Evolutionary conservation across 2,329 filamentous ascomycete species (phyloP), one percentile per base, ranked within the genome.

Genomic region (Clarireedia monteithiana): DNA sequence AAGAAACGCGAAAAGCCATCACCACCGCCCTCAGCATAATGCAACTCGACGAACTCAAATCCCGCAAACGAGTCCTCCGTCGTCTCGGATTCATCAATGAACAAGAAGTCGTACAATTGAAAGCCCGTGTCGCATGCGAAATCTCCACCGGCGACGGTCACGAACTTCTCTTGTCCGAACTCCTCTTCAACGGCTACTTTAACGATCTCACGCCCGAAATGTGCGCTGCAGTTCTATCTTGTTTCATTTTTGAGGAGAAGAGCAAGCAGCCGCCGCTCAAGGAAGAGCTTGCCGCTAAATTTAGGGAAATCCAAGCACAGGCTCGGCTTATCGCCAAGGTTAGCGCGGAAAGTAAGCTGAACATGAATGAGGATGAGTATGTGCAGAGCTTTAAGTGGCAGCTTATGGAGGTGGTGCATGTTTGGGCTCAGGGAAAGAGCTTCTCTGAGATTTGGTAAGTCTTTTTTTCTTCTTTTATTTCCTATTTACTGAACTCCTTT

Each of bases 241-340:
- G 89, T 68, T 97, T 99, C 74, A 94, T 99, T 62, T 96, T 97
- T 64, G 95, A 99, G 68, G 94, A 99, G 74, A 96, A 95, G 77
- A 85, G 89, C 48, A 88, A 92, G 65, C 84, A 91, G 12, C 76
- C 83, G 3, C 80, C 83, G 14, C 77, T 96, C 49, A 87, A 86
- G 66, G 91, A 96, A 63, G 89, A 96, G 59, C 79, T 97, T 34
- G 81, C 83, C 55, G 95, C 95, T 74, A 89, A 91, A 15, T 94
- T 84, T 70, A 82, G 87, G 50, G 89, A 95, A 69, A 88, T 99
- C 40, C 88, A 95, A 70, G 82, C 85, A 23, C 91, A 96, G 73
- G 94, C 94, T 9, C 80, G 88, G 59, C 83, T 88, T 51, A 85
- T 99, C 59, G 94, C 92, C 62, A 96, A 96, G 76, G 88, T 99